Evolutionary conservation across 2,329 filamentous ascomycete genomes (phyloP).

Genomic region (Orbilia quercus): DNA sequence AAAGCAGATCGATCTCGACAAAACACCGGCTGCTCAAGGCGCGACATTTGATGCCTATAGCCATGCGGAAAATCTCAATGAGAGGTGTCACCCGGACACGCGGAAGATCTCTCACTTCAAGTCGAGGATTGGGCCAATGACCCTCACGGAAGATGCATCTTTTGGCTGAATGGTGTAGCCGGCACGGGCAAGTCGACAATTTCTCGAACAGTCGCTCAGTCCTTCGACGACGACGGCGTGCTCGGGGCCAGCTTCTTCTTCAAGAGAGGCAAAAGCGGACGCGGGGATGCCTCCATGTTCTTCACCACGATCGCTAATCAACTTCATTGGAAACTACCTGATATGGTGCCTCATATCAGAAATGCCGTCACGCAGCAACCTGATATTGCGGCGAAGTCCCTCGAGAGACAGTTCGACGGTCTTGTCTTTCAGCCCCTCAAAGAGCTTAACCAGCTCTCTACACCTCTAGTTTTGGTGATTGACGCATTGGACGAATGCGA

Average conservation of each 20-base stretch:
- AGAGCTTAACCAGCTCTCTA: constrained; percentile 6
- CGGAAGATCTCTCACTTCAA: constrained; percentile 56
- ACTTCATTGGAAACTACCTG: neutral
- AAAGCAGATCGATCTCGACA: constrained; percentile 25
- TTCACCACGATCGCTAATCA: constrained; percentile 41
- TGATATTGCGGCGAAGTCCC: constrained; percentile 53
- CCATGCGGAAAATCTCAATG: constrained; percentile 57
- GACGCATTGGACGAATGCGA: constrained; percentile 62
- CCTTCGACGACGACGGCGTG: constrained; percentile 43
- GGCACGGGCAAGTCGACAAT: constrained; percentile 63
- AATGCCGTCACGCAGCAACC: constrained; percentile 5
- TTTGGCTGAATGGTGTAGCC: constrained; percentile 63
- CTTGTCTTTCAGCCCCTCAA: constrained; percentile 18
- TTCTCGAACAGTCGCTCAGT: constrained; percentile 61
- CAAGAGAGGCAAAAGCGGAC: constrained; percentile 18
- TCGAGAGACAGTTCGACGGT: constrained; percentile 5
- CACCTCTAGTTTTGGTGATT: constrained; percentile 57
- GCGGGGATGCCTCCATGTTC: constrained; percentile 14
- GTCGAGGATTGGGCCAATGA: constrained; percentile 45
- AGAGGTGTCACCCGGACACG: constrained; percentile 57
- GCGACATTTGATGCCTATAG: constrained; percentile 21
- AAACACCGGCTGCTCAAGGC: constrained; percentile 23
- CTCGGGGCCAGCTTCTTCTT: constrained; percentile 58
- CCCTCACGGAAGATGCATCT: constrained; percentile 55
- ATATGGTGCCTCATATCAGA: neutral